Base-by-base conservation (phyloP, 352 stramenopile species). In the Phytophthora tentaculata region DNA sequence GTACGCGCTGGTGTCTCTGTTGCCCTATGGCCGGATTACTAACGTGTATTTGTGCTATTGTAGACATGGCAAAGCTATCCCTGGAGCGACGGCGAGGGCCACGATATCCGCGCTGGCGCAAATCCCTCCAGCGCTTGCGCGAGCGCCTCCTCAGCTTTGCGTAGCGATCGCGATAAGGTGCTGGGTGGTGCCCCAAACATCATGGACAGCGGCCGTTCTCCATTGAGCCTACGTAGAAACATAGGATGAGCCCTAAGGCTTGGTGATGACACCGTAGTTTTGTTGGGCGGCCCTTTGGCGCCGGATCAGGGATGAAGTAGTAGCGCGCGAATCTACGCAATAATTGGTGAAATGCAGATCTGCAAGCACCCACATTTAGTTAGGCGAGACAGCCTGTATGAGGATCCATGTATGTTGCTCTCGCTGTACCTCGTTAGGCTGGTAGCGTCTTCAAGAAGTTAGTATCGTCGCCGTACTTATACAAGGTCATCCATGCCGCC, bases 51-150 rank as follows among this genome's bases (percentile, higher is more conserved):
- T 48, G 7, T 19, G 5, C 8, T 14, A 14, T 5, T 58, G 0
- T 29, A 19, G 1, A 56, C n/a, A 56, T 56, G 50, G 17, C 22
- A 6, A 56, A n/a, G n/a, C n/a, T n/a, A n/a, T n/a, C n/a, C n/a
- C n/a, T n/a, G n/a, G n/a, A n/a, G n/a, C n/a, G n/a, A n/a, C n/a
- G n/a, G n/a, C n/a, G n/a, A n/a, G n/a, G n/a, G n/a, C n/a, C n/a
- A n/a, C n/a, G n/a, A n/a, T n/a, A n/a, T n/a, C n/a, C n/a, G n/a
- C n/a, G n/a, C n/a, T n/a, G n/a, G n/a, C 28, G 28, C 9, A 32
- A 32, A 32, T 32, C 5, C 28, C 28, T 32, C 28, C 28, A 8
- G 4, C 28, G 3, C 28, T 32, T 1, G n/a, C n/a, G n/a, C n/a
- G n/a, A n/a, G n/a, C n/a, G n/a, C n/a, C n/a, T n/a, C n/a, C n/a